Base-by-base conservation (phyloP, 1,284 basidiomycete species). In the Mycosarcoma mackinlayi region DNA sequence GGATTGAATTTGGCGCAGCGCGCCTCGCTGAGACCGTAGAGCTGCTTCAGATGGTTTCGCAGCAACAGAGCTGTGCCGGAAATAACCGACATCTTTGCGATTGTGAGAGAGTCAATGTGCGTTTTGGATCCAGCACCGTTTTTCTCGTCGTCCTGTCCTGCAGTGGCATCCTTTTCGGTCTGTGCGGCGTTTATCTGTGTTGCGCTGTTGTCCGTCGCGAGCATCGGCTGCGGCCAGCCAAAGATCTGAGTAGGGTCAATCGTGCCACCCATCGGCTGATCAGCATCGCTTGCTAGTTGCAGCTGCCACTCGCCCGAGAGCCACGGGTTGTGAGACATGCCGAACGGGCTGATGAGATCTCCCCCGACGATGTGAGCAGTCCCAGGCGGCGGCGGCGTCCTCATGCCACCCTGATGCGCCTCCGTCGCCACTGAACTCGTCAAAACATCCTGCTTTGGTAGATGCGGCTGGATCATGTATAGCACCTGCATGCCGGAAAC, bases 401-500 rank as follows among this genome's bases (percentile, higher is more conserved):
- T 46, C 21, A 45, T n/a, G 1, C 49, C 55, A 18, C 56, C 48
- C n/a, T 41, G 24, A 3, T 30, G 46, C 33, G 51, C 18, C 23
- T 40, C 35, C 6, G 44, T 33, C 30, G 21, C 34, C 4, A 54
- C 25, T 21, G 42, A 23, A 16, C 4, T 33, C 10, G 33, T n/a
- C 18, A 11, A 16, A 13, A 23, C 16, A 9, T 65, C 61, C 38
- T 66, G 70, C 41, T 69, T 62, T 2, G 66, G 66, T 35, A 69
- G 28, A 38, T 69, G 60, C n/a, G 52, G 47, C 37, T 69, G 68
- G 6, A 50, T 59, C 51, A 75, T 51, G 39, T 83, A 78, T 6
- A 84, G 69, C 11, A 95, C 84, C 73, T 94, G 92, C 85, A 90
- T 89, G 21, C 93, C 94, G 3, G 89, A 88, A 0, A 91, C 92